Evolutionary conservation across 108 stramenopile species (phyloP).

Genomic region (Skeletonema costatum): DNA sequence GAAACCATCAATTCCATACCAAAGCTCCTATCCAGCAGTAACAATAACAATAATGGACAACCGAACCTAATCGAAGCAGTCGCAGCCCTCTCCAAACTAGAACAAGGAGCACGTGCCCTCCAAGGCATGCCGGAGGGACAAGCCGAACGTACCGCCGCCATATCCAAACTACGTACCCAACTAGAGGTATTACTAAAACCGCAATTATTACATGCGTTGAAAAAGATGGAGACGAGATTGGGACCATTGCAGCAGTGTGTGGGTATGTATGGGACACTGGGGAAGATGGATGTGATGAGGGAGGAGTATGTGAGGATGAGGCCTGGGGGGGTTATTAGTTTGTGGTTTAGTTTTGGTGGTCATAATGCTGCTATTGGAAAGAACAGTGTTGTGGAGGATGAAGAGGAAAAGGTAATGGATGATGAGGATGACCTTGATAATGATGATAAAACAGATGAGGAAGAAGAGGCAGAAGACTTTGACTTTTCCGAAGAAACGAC

Average conservation of each 20-base stretch:
- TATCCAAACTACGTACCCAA: slow-evolving; percentile 61
- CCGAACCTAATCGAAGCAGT: slow-evolving; percentile 70
- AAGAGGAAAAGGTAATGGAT: neutral
- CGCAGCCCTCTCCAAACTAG: slow-evolving; percentile 59
- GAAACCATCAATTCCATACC: slow-evolving; percentile 65
- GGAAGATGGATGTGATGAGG: slow-evolving; percentile 70
- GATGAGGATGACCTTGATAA: neutral
- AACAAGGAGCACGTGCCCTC: slow-evolving; percentile 68
- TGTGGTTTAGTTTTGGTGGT: slow-evolving; percentile 70
- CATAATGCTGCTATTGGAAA: neutral
- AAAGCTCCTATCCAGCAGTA: slow-evolving; percentile 37
- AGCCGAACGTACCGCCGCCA: slow-evolving; percentile 57
- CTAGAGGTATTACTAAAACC: slow-evolving; percentile 74
- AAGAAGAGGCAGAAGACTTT: slow-evolving; percentile 36
- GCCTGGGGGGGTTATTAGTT: slow-evolving; percentile 60
- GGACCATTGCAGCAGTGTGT: slow-evolving; percentile 83
- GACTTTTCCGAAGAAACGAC: slow-evolving; percentile 32
- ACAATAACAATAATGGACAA: slow-evolving; percentile 13
- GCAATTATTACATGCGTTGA: slow-evolving; percentile 74
- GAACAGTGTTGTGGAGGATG: neutral
- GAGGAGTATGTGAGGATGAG: slow-evolving; percentile 84
- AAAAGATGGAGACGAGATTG: slow-evolving; percentile 70
- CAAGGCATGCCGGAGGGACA: slow-evolving; percentile 69
- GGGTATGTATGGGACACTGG: slow-evolving; percentile 63
- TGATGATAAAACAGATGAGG: slow-evolving; percentile 9